A percentile compares a stretch with the other conserved stretches of the same genome.
These are phyloP conservation scores for Xylaria sp. DNA, from an alignment of 2,329 filamentous ascomycete genomes.

Conservation along the genomic window DNA sequence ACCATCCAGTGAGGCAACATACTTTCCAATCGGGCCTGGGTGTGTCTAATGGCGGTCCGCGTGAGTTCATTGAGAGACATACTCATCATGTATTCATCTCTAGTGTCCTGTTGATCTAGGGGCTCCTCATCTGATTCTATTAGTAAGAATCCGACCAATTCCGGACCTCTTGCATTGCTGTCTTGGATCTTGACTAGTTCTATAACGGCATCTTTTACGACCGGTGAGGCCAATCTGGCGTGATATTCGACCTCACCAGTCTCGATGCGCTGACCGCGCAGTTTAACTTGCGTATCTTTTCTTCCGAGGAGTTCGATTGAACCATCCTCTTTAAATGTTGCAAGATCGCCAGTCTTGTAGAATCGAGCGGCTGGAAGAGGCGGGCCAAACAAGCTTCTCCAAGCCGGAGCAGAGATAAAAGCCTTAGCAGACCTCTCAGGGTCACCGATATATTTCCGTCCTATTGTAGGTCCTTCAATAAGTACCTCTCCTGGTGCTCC, in stretches of 20 bases:
- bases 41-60: not conserved
- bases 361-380: constrained; percentile 1
- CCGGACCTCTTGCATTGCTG: constrained; percentile 11
- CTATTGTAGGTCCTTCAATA: constrained; percentile 9
- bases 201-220: constrained; percentile 1
- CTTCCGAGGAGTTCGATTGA: constrained; percentile 3
- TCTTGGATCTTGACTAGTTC: constrained; percentile 10
- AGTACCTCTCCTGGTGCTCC: constrained; percentile 2
- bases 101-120: not conserved
- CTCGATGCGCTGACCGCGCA: constrained; percentile 8
- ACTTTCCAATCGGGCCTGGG: not conserved
- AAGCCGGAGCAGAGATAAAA: constrained; percentile 1
- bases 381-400: constrained; percentile 1
- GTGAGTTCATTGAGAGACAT: constrained; percentile 1
- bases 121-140: not conserved
- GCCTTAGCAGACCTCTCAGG: constrained; percentile 1
- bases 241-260: constrained; percentile 8
- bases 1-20: constrained; percentile 19
- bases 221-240: constrained; percentile 1
- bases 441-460: constrained; percentile 1
- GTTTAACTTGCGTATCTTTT: constrained; percentile 5
- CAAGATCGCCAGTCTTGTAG: constrained; percentile 10
- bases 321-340: constrained; percentile 1
- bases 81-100: not conserved
- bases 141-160: constrained; percentile 11